phyloP scores from a whole-genome alignment of 345 rosid species.

The Luvunga scandens region DNA sequence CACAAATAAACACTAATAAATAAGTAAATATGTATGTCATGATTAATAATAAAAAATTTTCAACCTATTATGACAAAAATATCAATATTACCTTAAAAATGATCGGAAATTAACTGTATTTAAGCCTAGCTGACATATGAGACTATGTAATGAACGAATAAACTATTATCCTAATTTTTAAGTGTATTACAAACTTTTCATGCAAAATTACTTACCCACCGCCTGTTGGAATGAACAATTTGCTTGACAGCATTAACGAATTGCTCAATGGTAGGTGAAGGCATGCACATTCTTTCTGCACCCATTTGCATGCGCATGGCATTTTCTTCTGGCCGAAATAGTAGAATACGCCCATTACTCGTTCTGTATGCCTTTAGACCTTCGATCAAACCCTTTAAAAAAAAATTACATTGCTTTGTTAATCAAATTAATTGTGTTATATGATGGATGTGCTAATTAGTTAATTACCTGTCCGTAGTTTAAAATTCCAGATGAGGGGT shows the following conservation, averaged over 20 bases:
- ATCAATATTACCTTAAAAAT: neutral
- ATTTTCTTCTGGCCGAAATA: constrained; percentile 39
- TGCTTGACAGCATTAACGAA: constrained; percentile 56
- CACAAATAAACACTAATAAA: neutral
- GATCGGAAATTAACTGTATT: too few species aligned
- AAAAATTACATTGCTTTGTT: too few species aligned
- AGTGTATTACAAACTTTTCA: neutral
- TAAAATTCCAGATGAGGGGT: constrained; percentile 52
- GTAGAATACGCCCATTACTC: constrained; percentile 19
- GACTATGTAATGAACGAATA: neutral
- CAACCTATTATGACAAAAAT: neutral
- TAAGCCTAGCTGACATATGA: too few species aligned
- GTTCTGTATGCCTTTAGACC: constrained; percentile 35
- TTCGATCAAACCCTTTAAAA: constrained; percentile 34
- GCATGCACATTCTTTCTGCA: constrained; percentile 62
- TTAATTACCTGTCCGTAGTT: constrained; percentile 58
- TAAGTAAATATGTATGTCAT: neutral
- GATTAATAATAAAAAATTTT: neutral
- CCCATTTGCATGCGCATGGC: constrained; percentile 46
- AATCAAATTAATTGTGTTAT: neutral
- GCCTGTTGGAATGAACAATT: constrained; percentile 46
- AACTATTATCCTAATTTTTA: too few species aligned
- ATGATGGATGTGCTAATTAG: neutral
- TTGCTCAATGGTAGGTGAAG: constrained; percentile 51
- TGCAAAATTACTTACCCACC: constrained; percentile 15